Conservation (phyloP, 352 stramenopile genomes). For the Pythium utonaiense region DNA sequence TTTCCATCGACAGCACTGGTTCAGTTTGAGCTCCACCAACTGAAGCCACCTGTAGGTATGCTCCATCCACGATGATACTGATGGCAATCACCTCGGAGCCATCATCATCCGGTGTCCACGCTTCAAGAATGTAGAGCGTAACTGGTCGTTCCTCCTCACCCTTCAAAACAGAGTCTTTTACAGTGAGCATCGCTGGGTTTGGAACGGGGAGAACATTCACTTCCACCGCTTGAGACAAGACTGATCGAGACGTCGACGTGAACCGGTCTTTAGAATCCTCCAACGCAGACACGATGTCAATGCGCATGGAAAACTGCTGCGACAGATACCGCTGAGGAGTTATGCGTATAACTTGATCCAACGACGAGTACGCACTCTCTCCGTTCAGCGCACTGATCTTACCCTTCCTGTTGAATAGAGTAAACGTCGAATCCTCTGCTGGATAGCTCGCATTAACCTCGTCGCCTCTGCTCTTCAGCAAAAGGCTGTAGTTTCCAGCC, state of each 20-base stretch:
- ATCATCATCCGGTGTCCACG: constrained; percentile 38
- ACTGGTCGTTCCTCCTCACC: constrained; percentile 29
- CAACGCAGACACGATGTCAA: background rate
- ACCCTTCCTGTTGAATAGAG: too few species aligned
- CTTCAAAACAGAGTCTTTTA: constrained; percentile 21
- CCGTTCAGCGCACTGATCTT: too few species aligned
- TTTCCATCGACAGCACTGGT: too few species aligned
- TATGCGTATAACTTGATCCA: background rate
- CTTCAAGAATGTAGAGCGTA: constrained; percentile 31
- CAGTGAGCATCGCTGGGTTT: constrained; percentile 36
- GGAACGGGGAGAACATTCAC: constrained; percentile 7
- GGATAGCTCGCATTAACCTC: too few species aligned
- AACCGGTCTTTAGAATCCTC: background rate
- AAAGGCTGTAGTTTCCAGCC: background rate
- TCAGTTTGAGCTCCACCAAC: background rate
- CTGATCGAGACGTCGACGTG: background rate
- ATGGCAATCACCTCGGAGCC: constrained; percentile 51
- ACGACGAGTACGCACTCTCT: too few species aligned
- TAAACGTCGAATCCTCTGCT: too few species aligned
- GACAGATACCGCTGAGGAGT: constrained; percentile 1
- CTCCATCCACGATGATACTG: constrained; percentile 1
- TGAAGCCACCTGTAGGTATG: background rate
- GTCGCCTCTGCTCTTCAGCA: too few species aligned
- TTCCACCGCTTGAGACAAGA: background rate
- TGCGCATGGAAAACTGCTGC: constrained; percentile 5